Base-by-base conservation (phyloP, 78 protist species). In the Creolimax fragrantissima region DNA sequence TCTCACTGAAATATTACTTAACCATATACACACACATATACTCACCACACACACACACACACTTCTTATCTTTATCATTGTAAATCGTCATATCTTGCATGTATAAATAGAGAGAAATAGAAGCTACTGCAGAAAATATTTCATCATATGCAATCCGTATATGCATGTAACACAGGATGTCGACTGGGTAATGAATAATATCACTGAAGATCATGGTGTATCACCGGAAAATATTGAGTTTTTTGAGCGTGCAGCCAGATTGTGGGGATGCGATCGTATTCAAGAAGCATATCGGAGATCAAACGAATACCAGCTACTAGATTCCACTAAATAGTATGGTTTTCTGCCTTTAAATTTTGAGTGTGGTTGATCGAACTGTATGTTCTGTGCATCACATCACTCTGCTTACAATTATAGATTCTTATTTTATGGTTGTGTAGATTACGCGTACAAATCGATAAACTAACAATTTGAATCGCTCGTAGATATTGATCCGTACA, bases 251-350 rank as follows among this genome's bases (percentile, higher is more conserved):
- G 42, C 44, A 35, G 3, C 3, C 4, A 3, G 3, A 2, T 89
- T 98, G n/a, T 98, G 99, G 99, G 42, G 36, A 0, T 97, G 96
- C 92, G 89, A 92, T 24, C 97, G 93, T 47, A 92, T 98, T 47
- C 97, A 93, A 44, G 84, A 35, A 7, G 36, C 94, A 41, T 98
- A 84, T 92, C 43, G 6, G 4, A 89, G 96, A 58, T 83, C 96
- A 2, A 37, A 90, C 41, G 98, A 97, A 89, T 96, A 89, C 93
- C 98, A 97, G 93, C 92, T 98, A 3, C 85, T 90, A 42, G 99
- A 98, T 93, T 93, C 96, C 2, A 95, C 97, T 3, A 92, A 91
- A 4, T 98, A 98, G 94, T 97, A 67, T 41, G 93, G 92, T 32
- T 39, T 44, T 43, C 45, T n/a, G n/a, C n/a, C n/a, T n/a, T n/a